A percentile compares a stretch with the other conserved stretches of the same genome.
These are phyloP conservation scores for Eucalyptus regnans DNA, from an alignment of 345 rosid species.

Conservation along the genomic window DNA sequence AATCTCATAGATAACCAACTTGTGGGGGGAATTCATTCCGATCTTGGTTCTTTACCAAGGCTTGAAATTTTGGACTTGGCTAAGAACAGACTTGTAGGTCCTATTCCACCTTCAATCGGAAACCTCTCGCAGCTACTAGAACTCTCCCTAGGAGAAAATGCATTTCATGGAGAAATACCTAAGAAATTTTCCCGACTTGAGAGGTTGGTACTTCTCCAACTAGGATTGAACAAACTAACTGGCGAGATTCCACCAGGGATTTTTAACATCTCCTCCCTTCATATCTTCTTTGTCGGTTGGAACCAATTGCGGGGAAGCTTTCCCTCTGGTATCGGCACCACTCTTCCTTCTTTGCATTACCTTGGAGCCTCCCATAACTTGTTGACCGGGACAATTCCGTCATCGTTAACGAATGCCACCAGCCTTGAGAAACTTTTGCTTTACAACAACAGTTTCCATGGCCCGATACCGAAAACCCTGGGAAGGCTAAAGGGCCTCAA, in stretches of 20 bases:
- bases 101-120: background rate
- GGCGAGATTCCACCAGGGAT: background rate
- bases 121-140: background rate
- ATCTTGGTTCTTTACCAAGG: background rate
- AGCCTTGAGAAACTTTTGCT: background rate
- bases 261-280: background rate
- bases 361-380: background rate
- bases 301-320: background rate
- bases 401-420: background rate
- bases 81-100: background rate
- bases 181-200: background rate
- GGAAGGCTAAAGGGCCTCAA: background rate
- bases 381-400: background rate
- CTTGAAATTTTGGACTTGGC: accelerated
- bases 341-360: accelerated
- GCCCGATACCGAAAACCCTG: background rate
- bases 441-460: background rate
- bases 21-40: background rate
- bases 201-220: accelerated
- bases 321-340: background rate
- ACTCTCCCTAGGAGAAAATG: background rate
- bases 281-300: accelerated
- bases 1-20: background rate
- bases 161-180: background rate
- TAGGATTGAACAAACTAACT: background rate